These are phyloP conservation scores for Chlamydomonas sp. DNA, from an alignment of 139 green algal genomes.

Conservation along the genomic window DNA sequence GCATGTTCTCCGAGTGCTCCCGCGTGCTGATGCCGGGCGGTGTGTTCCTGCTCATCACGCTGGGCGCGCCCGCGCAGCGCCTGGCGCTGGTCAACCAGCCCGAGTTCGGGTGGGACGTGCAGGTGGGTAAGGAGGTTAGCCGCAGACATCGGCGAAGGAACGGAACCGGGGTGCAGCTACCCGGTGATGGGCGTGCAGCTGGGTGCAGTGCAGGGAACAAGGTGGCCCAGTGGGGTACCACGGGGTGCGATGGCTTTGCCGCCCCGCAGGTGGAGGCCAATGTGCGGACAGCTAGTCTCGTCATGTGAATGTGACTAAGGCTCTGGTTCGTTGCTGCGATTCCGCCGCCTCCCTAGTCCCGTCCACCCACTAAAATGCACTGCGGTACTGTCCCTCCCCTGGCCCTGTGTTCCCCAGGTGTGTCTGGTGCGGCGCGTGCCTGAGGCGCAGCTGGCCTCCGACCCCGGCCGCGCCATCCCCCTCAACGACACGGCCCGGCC, in stretches of 20 bases:
- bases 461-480: conserved; percentile 13
- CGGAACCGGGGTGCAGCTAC: neutral
- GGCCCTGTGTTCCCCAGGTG: neutral
- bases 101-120: conserved; percentile 46
- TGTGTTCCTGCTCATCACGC: conserved; percentile 50
- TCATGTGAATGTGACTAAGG: no score
- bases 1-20: conserved; percentile 47
- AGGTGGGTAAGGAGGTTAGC: conserved; percentile 16
- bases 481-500: conserved; percentile 28
- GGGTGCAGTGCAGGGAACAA: no score
- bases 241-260: no score
- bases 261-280: no score
- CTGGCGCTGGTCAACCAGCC: conserved; percentile 39
- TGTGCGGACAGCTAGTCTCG: no score
- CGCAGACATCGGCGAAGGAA: neutral
- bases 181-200: no score
- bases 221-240: no score
- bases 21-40: conserved; percentile 55
- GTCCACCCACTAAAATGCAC: neutral
- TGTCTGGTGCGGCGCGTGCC: conserved; percentile 4
- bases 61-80: conserved; percentile 48
- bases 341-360: neutral
- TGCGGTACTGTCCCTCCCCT: neutral
- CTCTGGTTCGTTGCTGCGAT: neutral
- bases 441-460: neutral